These are phyloP conservation scores for Xylaria acuta DNA, from an alignment of 495 filamentous ascomycete species.

Conservation along the genomic window DNA sequence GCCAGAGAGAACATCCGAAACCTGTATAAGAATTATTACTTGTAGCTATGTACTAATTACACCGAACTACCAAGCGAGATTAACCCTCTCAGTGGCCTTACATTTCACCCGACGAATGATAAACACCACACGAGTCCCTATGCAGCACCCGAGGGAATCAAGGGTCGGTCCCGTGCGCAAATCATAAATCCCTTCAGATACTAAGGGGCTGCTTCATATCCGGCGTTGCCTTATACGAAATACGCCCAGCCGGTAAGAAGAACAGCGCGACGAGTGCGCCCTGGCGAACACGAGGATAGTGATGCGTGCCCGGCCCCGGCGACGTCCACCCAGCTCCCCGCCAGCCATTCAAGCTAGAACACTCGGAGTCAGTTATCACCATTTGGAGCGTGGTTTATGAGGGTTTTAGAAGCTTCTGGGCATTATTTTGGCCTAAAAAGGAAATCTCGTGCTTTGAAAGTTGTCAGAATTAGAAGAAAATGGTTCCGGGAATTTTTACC, in stretches of 20 bases:
- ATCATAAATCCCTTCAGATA: conserved; percentile 24
- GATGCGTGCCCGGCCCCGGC: conserved; percentile 52
- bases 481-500: no score
- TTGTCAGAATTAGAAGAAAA: no score
- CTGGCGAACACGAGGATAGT: conserved; percentile 49
- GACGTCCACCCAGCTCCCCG: conserved; percentile 54
- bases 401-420: no score
- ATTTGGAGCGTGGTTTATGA: no score
- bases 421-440: no score
- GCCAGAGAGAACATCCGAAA: background rate
- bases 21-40: conserved; percentile 16
- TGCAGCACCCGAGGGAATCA: background rate
- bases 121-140: background rate
- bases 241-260: conserved; percentile 52
- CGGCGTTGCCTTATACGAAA: conserved; percentile 47
- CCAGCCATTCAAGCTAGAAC: conserved; percentile 56
- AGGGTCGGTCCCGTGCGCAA: background rate
- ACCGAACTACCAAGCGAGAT: background rate
- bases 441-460: no score
- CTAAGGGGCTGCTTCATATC: conserved; percentile 43
- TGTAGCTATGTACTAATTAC: conserved; percentile 11
- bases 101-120: background rate
- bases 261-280: conserved; percentile 51
- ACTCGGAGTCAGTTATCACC: no score
- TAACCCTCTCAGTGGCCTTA: background rate